phyloP scores from a whole-genome alignment of 2,329 filamentous ascomycete species.

The Ceratocystis eucalypticola region DNA sequence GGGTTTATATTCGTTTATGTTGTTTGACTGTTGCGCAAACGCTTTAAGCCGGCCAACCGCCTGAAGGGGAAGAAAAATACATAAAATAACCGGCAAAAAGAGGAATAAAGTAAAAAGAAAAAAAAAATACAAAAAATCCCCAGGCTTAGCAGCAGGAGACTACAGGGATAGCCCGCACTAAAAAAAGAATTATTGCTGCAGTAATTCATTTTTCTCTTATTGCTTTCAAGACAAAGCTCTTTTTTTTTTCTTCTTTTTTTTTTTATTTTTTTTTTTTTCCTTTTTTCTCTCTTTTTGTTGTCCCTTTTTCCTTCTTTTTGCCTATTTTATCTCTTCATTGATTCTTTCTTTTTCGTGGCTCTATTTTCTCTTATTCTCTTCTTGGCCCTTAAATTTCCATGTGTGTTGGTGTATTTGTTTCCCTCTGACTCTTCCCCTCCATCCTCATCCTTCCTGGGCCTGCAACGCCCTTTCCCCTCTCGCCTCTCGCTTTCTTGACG shows the following conservation, averaged over 20 bases:
- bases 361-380: background rate
- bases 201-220: slow-evolving; percentile 4
- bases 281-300: background rate
- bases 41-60: slow-evolving; percentile 3
- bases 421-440: background rate
- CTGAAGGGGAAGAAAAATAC: background rate
- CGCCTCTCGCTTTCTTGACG: background rate
- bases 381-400: background rate
- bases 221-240: background rate
- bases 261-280: background rate
- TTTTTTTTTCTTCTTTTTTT: background rate
- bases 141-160: background rate
- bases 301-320: background rate
- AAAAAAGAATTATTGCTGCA: background rate
- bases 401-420: background rate
- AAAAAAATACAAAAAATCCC: background rate
- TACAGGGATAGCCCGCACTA: background rate
- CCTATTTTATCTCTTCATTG: background rate
- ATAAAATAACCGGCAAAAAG: background rate
- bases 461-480: background rate
- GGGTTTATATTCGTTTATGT: background rate
- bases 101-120: no score
- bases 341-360: background rate
- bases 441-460: background rate
- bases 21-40: slow-evolving; percentile 6